Conservation (phyloP, 2,329 filamentous ascomycete species). For the Fusarium sulawesiense region DNA sequence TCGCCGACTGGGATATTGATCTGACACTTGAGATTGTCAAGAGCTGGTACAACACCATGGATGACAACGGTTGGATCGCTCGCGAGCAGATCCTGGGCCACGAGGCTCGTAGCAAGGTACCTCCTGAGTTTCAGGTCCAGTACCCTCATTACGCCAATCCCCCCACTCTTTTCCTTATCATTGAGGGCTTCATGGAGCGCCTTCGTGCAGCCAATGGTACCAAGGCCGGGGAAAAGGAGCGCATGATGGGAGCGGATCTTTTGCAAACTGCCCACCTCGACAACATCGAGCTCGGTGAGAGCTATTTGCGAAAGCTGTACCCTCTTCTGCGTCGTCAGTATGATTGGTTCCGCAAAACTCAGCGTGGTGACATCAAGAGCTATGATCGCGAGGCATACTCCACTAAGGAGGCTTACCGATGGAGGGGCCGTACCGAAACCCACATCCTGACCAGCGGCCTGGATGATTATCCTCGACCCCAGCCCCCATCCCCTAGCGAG, state of each 20-base stretch:
- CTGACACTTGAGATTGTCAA: conserved; percentile 87
- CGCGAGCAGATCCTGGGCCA: conserved; percentile 93
- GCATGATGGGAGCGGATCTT: conserved; percentile 55
- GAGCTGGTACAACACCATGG: conserved; percentile 97
- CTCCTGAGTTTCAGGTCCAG: conserved; percentile 90
- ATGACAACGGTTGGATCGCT: conserved; percentile 96
- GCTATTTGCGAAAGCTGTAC: conserved; percentile 82
- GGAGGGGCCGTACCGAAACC: conserved; percentile 87
- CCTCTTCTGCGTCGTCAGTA: conserved; percentile 90
- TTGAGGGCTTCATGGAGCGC: conserved; percentile 86
- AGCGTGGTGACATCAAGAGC: conserved; percentile 87
- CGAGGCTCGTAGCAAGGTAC: conserved; percentile 95
- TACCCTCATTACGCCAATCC: conserved; percentile 99
- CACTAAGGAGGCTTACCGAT: conserved; percentile 91
- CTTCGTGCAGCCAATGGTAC: conserved; percentile 69
- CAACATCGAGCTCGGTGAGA: conserved; percentile 73
- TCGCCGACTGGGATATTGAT: conserved; percentile 94
- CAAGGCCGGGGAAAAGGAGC: conserved; percentile 56
- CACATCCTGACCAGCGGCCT: conserved; percentile 94
- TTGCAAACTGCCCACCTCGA: conserved; percentile 74
- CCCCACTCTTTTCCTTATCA: conserved; percentile 89
- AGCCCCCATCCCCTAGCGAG: conserved; percentile 95
- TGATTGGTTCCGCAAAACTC: conserved; percentile 94
- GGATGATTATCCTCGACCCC: conserved; percentile 94
- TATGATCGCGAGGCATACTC: conserved; percentile 93